These are phyloP conservation scores for Calvatia gigantea DNA, from an alignment of 768 basidiomycete species.

Conservation along the genomic window DNA sequence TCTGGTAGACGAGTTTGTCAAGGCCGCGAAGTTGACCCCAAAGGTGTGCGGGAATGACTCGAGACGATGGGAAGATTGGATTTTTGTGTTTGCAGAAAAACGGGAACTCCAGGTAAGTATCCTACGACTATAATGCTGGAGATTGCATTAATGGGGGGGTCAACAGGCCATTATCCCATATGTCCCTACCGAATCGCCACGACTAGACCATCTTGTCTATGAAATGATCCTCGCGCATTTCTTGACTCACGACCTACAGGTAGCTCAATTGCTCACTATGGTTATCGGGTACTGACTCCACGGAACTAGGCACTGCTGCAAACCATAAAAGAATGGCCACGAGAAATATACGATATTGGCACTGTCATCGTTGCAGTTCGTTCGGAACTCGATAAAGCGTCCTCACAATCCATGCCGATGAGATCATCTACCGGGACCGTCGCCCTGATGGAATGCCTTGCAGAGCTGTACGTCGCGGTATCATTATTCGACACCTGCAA, in stretches of 20 bases:
- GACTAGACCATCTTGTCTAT: slow-evolving; percentile 81
- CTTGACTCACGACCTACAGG: slow-evolving; percentile 71
- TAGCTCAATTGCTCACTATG: slow-evolving; percentile 24
- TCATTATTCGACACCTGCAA: not conserved
- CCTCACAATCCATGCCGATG: slow-evolving; percentile 46
- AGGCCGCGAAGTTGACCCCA: slow-evolving; percentile 79
- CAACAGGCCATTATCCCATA: slow-evolving; percentile 80
- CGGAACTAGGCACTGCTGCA: slow-evolving; percentile 59
- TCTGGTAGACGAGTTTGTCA: slow-evolving; percentile 48
- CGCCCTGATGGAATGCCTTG: slow-evolving; percentile 90
- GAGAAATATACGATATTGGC: slow-evolving; percentile 81
- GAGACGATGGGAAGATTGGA: slow-evolving; percentile 94
- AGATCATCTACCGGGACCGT: slow-evolving; percentile 43
- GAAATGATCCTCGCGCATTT: slow-evolving; percentile 93
- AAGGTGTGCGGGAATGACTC: slow-evolving; percentile 81
- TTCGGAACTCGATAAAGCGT: slow-evolving; percentile 67
- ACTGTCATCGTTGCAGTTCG: slow-evolving; percentile 90
- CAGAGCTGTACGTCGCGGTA: slow-evolving; percentile 65
- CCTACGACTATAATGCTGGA: not conserved
- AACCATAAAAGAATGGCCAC: slow-evolving; percentile 88
- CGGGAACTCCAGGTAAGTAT: slow-evolving; percentile 68
- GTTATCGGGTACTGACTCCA: not conserved
- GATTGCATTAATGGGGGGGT: not conserved
- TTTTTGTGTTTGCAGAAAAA: slow-evolving; percentile 84
- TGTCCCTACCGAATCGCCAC: slow-evolving; percentile 80